Base-by-base conservation (phyloP, 1,139 yeast genomes). In the Blastobotrys aristatus region DNA sequence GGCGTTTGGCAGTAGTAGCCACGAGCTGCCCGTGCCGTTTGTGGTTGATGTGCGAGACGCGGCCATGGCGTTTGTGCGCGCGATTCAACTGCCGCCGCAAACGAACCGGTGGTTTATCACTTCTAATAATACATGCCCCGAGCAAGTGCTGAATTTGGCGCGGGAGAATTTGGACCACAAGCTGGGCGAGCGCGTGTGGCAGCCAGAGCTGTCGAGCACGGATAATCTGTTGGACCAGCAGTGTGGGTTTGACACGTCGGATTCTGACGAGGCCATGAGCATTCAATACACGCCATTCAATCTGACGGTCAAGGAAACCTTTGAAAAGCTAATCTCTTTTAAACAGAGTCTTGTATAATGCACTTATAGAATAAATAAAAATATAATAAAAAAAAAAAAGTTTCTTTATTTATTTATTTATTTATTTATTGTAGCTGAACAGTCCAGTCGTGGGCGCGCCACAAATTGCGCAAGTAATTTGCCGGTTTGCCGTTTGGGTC, bases 11-110 rank as follows among this genome's bases (percentile, higher is more conserved):
- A 30, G n/a, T 16, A 8, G n/a, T 6, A 36, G 6, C 18, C 30
- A 32, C 7, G 39, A 30, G 26, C 47, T 56, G 29, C 50, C 59
- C 13, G 38, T 53, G 22, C 61, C 61, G 17, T 57, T 57, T 42
- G 56, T 53, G 33, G 46, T 57, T 14, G 61, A 57, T 39, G 61
- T 57, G 10, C 50, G 61, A 14, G 60, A 57, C 46, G 60, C 60
- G 8, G 61, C 61, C 26, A 37, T 43, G 33, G 56, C 59, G 7
- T 41, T 48, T 36, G 53, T 57, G 8, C 46, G 51, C 16, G 53
- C 58, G 20, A 52, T 57, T 26, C 53, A 55, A 31, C 43, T 46
- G 24, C 55, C 52, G 4, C 53, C 56, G 8, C 55, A 52, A 30
- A 54, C 57, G 5, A 51, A 51, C 44, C 52, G 61, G 26, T 57